Conservation (phyloP, 1,284 basidiomycete species). For the Tremellales sp. region DNA sequence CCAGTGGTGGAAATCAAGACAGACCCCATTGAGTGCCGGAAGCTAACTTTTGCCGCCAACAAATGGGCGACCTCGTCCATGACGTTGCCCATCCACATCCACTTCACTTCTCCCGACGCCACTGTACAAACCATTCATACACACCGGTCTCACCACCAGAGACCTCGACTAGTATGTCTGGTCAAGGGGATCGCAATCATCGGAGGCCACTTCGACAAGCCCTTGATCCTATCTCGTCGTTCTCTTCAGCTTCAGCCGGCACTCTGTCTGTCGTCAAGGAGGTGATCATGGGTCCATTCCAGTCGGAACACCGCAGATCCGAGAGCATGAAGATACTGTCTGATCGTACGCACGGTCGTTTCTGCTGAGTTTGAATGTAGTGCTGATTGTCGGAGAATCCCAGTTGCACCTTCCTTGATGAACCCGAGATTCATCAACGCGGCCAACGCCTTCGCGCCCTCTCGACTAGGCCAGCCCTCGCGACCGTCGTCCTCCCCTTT, state of each 20-base stretch:
- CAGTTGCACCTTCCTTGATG: slow-evolving; percentile 87
- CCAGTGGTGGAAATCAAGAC: not conserved
- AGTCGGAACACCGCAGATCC: slow-evolving; percentile 37
- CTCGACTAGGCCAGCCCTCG: slow-evolving; percentile 44
- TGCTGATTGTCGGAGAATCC: not conserved
- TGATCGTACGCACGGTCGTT: slow-evolving; percentile 37
- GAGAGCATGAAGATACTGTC: slow-evolving; percentile 45
- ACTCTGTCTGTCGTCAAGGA: slow-evolving; percentile 45
- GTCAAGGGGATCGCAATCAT: not conserved
- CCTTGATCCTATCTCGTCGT: slow-evolving; percentile 33
- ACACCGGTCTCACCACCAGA: too few relatives aligned
- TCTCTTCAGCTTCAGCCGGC: slow-evolving; percentile 24
- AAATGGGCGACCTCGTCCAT: too few relatives aligned
- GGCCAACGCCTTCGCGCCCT: slow-evolving; percentile 58
- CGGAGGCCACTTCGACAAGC: slow-evolving; percentile 27
- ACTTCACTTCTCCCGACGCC: too few relatives aligned
- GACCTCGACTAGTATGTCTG: too few relatives aligned
- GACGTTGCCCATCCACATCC: too few relatives aligned
- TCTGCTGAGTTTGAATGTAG: slow-evolving; percentile 6
- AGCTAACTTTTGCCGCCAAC: too few relatives aligned
- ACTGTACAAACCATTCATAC: too few relatives aligned
- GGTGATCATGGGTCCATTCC: slow-evolving; percentile 43
- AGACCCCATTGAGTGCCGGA: too few relatives aligned
- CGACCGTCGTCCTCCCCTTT: slow-evolving; percentile 13
- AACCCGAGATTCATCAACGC: slow-evolving; percentile 73